phyloP scores from a whole-genome alignment of 306 rosid species.

The Quillaja saponaria region DNA sequence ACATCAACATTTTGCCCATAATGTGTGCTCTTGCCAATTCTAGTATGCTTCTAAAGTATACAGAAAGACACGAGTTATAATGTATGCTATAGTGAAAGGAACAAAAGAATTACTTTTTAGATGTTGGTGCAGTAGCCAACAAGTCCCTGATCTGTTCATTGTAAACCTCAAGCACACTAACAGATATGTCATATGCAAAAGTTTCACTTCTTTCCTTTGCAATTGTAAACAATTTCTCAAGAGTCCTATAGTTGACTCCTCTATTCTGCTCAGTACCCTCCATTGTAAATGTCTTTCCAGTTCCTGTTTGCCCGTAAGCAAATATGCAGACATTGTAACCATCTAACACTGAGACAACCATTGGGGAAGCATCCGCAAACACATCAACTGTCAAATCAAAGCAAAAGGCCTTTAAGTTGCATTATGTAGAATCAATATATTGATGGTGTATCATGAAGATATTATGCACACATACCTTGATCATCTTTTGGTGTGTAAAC shows the following conservation, averaged over 20 bases:
- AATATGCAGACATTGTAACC: slow-evolving; percentile 89
- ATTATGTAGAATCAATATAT: background rate
- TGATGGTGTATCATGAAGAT: background rate
- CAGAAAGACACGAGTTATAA: background rate
- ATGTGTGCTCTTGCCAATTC: slow-evolving; percentile 8
- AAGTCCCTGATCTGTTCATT: slow-evolving; percentile 90
- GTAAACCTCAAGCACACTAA: slow-evolving; percentile 89
- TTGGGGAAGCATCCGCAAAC: slow-evolving; percentile 77
- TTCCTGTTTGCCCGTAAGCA: slow-evolving; percentile 95
- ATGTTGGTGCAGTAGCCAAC: slow-evolving; percentile 56
- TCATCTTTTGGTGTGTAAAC: slow-evolving; percentile 82
- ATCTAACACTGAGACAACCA: slow-evolving; percentile 78
- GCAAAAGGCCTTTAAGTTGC: slow-evolving; percentile 2
- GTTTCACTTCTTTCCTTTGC: slow-evolving; percentile 69
- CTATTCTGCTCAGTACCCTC: slow-evolving; percentile 79
- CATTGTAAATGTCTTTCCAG: slow-evolving; percentile 93
- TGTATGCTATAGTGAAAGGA: slow-evolving; percentile 12
- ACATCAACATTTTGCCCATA: slow-evolving; percentile 23
- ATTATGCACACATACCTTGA: slow-evolving; percentile 53
- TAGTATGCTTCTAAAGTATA: slow-evolving; percentile 25
- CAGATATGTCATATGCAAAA: slow-evolving; percentile 60
- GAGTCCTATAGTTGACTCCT: slow-evolving; percentile 88
- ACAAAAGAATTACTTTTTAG: slow-evolving; percentile 62
- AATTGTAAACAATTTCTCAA: slow-evolving; percentile 67
- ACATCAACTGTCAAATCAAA: slow-evolving; percentile 69